Percentiles rank a stretch among this genome's conserved stretches.
Conservation (phyloP, 805 yeast species). For the Candida oleophila region DNA sequence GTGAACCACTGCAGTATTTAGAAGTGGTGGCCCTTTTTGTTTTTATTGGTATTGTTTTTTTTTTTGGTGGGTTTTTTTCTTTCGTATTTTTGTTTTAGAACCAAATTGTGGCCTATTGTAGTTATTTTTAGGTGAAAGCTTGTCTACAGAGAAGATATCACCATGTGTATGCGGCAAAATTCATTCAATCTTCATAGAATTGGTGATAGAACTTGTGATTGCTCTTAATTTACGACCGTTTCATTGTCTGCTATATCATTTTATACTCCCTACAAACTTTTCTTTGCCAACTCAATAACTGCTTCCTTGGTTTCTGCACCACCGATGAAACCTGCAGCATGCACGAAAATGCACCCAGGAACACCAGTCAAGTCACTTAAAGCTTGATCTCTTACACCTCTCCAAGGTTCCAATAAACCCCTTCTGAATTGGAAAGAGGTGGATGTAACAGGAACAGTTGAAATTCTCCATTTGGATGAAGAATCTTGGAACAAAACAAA, state of each 20-base stretch:
- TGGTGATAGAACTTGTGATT: too few relatives aligned
- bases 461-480: conserved; percentile 75
- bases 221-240: too few relatives aligned
- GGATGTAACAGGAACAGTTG: conserved; percentile 83
- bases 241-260: not conserved
- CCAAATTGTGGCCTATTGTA: too few relatives aligned
- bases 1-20: too few relatives aligned
- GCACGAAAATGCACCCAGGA: conserved; percentile 85
- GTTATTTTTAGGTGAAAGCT: too few relatives aligned
- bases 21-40: too few relatives aligned
- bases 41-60: too few relatives aligned
- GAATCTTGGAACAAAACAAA: conserved; percentile 82
- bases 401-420: conserved; percentile 86
- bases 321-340: conserved; percentile 97
- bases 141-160: too few relatives aligned
- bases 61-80: too few relatives aligned
- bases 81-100: too few relatives aligned
- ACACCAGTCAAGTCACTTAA: conserved; percentile 75
- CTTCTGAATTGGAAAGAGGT: conserved; percentile 81
- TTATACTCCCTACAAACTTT: conserved; percentile 18
- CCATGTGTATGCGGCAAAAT: too few relatives aligned
- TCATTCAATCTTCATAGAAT: too few relatives aligned
- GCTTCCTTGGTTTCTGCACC: conserved; percentile 83
- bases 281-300: conserved; percentile 69
- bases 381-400: conserved; percentile 92